Conservation (phyloP, 129 eudicot genomes). For the Rutidosis leptorrhynchoides region DNA sequence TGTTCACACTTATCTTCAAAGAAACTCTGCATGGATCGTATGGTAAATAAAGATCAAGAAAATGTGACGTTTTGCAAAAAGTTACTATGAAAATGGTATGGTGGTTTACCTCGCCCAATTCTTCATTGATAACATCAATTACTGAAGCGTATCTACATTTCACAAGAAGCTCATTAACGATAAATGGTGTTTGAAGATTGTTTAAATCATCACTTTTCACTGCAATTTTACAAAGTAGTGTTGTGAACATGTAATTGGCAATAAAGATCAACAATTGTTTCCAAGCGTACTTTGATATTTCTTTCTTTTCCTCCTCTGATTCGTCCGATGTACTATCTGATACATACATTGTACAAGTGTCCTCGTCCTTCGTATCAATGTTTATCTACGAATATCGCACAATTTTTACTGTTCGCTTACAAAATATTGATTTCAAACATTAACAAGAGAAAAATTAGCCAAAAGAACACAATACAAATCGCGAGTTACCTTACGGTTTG, state of each 20-base stretch:
- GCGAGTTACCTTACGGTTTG: no score
- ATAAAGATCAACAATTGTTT: not conserved
- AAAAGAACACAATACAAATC: no score
- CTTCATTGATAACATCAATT: not conserved
- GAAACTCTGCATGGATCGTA: not conserved
- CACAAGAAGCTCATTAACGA: not conserved
- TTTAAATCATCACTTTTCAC: not conserved
- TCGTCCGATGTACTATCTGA: no score
- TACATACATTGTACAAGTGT: no score
- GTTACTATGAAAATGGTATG: no score
- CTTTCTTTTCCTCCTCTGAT: not conserved
- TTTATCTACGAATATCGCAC: not conserved
- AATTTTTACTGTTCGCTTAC: no score
- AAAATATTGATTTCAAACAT: no score
- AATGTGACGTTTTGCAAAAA: not conserved
- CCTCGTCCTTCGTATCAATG: not conserved
- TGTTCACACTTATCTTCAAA: not conserved
- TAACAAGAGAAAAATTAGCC: no score
- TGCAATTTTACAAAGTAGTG: not conserved
- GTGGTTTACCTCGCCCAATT: slow-evolving; percentile 1
- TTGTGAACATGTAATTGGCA: not conserved
- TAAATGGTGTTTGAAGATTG: not conserved
- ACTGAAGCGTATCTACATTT: not conserved
- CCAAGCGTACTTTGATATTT: not conserved
- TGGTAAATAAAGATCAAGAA: not conserved